A percentile compares a stretch with the other conserved stretches of the same genome.
These are phyloP conservation scores for Steccherinum ochraceum DNA, from an alignment of 768 basidiomycete species.

Conservation along the genomic window DNA sequence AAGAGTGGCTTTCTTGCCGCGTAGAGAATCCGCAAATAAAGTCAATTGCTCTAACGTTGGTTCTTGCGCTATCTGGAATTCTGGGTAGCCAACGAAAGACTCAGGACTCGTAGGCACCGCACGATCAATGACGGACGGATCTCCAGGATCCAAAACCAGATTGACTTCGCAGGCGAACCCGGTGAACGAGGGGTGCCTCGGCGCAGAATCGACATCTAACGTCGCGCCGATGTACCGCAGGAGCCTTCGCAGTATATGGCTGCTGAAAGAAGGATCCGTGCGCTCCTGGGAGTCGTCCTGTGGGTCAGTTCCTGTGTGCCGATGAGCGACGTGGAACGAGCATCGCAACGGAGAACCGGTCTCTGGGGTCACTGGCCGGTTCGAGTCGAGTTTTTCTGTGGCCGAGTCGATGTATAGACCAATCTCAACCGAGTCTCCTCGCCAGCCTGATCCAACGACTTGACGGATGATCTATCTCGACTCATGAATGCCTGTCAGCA, in stretches of 20 bases:
- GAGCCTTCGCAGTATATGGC: slow-evolving; percentile 53
- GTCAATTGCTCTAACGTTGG: slow-evolving; percentile 76
- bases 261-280: slow-evolving; percentile 35
- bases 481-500: neutral
- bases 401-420: slow-evolving; percentile 53
- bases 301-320: slow-evolving; percentile 26
- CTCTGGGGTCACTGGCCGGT: slow-evolving; percentile 12
- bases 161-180: slow-evolving; percentile 63
- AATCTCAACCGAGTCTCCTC: slow-evolving; percentile 80
- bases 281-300: neutral
- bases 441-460: slow-evolving; percentile 59
- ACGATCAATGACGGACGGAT: slow-evolving; percentile 35
- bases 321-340: slow-evolving; percentile 51
- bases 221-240: slow-evolving; percentile 54
- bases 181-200: slow-evolving; percentile 27
- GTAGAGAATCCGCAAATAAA: slow-evolving; percentile 74
- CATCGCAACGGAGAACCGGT: slow-evolving; percentile 42
- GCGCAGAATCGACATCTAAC: slow-evolving; percentile 31
- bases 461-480: slow-evolving; percentile 71
- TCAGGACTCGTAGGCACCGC: slow-evolving; percentile 35
- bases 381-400: neutral
- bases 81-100: slow-evolving; percentile 38
- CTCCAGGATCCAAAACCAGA: slow-evolving; percentile 57
- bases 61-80: slow-evolving; percentile 53
- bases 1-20: slow-evolving; percentile 76